Evolutionary conservation across 106 monocot genomes (phyloP), one percentile per base, ranked within the genome.

Genomic region (Hemerocallis citrina): DNA sequence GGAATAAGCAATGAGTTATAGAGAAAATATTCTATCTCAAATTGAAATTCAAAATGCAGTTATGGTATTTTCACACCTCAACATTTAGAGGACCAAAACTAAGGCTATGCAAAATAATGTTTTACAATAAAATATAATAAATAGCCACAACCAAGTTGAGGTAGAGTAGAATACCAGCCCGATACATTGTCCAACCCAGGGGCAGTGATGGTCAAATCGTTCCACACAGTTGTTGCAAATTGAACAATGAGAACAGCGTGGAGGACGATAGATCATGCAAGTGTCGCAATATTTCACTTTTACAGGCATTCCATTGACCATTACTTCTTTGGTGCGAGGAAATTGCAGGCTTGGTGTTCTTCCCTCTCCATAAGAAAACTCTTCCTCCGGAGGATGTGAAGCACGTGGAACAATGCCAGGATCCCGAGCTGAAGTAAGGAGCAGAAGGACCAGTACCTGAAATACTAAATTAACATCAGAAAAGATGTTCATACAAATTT

Each of bases 311-410:
- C 66, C 66, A 34, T 73, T 73, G 27, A 66, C 66, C 13, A 33
- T 52, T 31, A 73, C 60, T 50, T 73, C 73, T 21, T 73, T 73
- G 10, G 32, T 60, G 6, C 66, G 66, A 51, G 73, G 73, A 59
- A 73, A 49, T 42, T 80, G 80, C 48, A 80, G 31, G 41, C 56
- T 70, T 30, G 78, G 84, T 22, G 78, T 82, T 30, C 49, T 74
- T 29, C 79, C 67, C 15, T 65, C 75, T 52, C 68, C 73, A 69
- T 84, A 81, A 7, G 77, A 74, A 34, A 92, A 67, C 33, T 89
- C 93, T 71, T 93, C 92, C 67, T 87, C 93, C 3, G 85, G 93
- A 58, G 93, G 93, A 79, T 89, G 93, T 4, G 72, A 74, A 57
- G 81, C 68, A 50, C 88, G 88, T 27, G 93, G 88, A 19, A 93